phyloP scores from a whole-genome alignment of 352 stramenopile genomes.

The Pythium phragmitis region DNA sequence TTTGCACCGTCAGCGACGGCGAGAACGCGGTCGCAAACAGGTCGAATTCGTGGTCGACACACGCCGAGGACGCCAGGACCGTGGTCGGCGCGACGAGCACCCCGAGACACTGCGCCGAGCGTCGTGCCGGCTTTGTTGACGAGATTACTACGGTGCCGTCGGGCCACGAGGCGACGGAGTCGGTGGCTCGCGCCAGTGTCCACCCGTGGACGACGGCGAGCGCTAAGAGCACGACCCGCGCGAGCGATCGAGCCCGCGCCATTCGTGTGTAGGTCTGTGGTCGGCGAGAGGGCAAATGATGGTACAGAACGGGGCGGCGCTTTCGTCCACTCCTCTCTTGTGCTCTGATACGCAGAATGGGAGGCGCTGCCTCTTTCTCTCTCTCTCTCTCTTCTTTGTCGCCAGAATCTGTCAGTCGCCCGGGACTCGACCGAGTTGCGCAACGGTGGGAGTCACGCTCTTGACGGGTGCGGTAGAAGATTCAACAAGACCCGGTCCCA shows the following conservation, averaged over 20 bases:
- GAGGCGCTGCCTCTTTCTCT: neutral
- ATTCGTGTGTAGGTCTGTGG: neutral
- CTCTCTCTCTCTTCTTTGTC: neutral
- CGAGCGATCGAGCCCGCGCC: neutral
- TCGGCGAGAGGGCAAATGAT: no score
- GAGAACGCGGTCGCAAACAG: neutral
- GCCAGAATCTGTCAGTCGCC: neutral
- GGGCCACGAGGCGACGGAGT: no score
- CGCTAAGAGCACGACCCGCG: neutral
- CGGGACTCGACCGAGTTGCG: neutral
- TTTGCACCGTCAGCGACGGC: neutral
- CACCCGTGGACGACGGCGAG: neutral
- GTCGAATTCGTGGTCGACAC: constrained; percentile 19
- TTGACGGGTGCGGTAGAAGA: no score
- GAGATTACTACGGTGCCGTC: constrained; percentile 10
- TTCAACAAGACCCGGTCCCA: no score
- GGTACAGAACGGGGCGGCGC: no score
- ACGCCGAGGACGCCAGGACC: constrained; percentile 20
- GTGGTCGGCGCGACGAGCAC: constrained; percentile 21
- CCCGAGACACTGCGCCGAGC: constrained; percentile 9
- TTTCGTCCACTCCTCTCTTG: neutral
- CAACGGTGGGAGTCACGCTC: no score
- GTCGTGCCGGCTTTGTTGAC: neutral
- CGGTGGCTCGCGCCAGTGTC: neutral
- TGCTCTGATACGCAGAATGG: neutral